phyloP scores from a whole-genome alignment of 441 rosid genomes.

The Arabidopsis lyrata region DNA sequence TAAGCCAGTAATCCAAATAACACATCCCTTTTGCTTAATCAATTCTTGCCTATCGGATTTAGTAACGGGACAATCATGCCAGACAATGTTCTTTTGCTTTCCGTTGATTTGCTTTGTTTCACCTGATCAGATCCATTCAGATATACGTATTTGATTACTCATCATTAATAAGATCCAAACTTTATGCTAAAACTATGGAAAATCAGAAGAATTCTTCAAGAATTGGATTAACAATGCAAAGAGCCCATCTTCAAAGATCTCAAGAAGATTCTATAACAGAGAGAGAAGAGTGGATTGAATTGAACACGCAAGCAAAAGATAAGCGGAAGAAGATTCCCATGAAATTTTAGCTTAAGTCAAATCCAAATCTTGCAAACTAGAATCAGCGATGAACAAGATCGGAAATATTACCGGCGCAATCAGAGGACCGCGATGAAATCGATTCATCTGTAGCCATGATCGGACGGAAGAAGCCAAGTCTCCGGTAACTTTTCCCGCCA shows the following conservation, averaged over 20 bases:
- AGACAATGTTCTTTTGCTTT: slow-evolving; percentile 62
- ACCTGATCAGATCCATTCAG: slow-evolving; percentile 44
- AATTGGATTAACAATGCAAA: background rate
- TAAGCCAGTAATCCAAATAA: slow-evolving; percentile 81
- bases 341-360: background rate
- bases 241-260: background rate
- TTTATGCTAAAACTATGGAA: background rate
- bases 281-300: background rate
- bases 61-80: slow-evolving; percentile 66
- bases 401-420: slow-evolving; percentile 34
- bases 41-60: slow-evolving; percentile 59
- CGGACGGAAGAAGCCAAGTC: slow-evolving; percentile 45
- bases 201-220: background rate
- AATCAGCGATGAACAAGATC: slow-evolving; percentile 7
- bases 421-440: slow-evolving; percentile 38
- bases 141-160: background rate
- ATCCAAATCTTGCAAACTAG: background rate
- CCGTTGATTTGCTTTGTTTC: slow-evolving; percentile 50
- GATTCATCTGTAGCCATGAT: slow-evolving; percentile 55
- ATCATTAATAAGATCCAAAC: background rate
- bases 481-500: slow-evolving; percentile 26
- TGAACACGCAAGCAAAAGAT: slow-evolving; percentile 4
- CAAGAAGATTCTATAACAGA: background rate
- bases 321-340: background rate
- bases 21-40: slow-evolving; percentile 72